phyloP scores from a whole-genome alignment of 1,139 yeast genomes.

The Debaryomyces psychrophilus region DNA sequence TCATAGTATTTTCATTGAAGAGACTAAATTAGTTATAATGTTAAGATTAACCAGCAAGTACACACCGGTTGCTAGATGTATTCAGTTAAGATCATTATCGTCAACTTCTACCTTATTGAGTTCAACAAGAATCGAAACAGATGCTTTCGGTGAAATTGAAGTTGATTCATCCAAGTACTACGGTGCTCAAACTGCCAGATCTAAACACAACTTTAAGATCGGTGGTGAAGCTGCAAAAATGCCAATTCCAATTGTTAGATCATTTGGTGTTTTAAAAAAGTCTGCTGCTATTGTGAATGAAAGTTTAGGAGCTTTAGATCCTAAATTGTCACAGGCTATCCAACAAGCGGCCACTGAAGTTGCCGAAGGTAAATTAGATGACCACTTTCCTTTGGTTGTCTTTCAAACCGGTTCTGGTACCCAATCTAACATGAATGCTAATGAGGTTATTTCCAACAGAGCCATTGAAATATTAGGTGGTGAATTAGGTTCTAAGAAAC shows the following conservation, averaged over 20 bases:
- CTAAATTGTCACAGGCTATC: slow-evolving; percentile 80
- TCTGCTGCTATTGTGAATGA: slow-evolving; percentile 93
- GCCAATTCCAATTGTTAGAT: slow-evolving; percentile 88
- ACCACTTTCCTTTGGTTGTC: slow-evolving; percentile 96
- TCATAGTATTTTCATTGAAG: slow-evolving; percentile 4
- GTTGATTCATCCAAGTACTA: slow-evolving; percentile 86
- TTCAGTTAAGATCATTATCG: slow-evolving; percentile 32
- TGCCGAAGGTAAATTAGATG: slow-evolving; percentile 84
- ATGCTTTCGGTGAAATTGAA: slow-evolving; percentile 94
- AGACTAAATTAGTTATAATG: slow-evolving; percentile 22
- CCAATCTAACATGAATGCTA: slow-evolving; percentile 98
- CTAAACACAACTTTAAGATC: slow-evolving; percentile 89
- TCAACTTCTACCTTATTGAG: slow-evolving; percentile 28
- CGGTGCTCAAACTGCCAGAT: slow-evolving; percentile 98
- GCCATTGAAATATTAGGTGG: slow-evolving; percentile 97
- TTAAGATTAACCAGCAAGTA: slow-evolving; percentile 28
- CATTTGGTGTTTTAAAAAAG: slow-evolving; percentile 92
- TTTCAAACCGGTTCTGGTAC: slow-evolving; percentile 99
- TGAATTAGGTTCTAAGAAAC: slow-evolving; percentile 82
- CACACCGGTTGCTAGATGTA: slow-evolving; percentile 19
- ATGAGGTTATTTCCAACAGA: slow-evolving; percentile 96
- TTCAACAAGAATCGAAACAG: slow-evolving; percentile 75
- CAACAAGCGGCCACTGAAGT: slow-evolving; percentile 96
- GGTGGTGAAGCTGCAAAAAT: slow-evolving; percentile 90
- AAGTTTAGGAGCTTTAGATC: slow-evolving; percentile 77